phyloP scores from a whole-genome alignment of 805 yeast genomes.

The Helenozyma rhizophorensis region DNA sequence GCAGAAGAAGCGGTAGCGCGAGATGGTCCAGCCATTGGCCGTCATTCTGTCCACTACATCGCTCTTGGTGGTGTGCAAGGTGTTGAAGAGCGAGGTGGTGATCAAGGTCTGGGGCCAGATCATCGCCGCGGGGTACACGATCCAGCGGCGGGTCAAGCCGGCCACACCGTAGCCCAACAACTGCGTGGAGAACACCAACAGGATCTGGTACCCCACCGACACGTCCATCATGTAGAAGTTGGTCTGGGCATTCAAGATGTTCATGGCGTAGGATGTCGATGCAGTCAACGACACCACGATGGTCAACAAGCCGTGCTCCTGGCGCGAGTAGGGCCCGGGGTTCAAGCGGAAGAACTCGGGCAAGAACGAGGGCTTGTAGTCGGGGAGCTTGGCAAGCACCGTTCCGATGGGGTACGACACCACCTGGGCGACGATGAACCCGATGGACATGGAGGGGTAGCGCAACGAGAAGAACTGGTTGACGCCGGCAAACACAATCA shows the following conservation, averaged over 20 bases:
- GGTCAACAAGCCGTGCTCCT: conserved; percentile 11
- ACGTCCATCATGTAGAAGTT: conserved; percentile 10
- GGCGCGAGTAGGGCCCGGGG: conserved; percentile 18
- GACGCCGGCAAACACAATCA: conserved; percentile 23
- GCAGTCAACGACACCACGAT: conserved; percentile 18
- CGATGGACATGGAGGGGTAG: conserved; percentile 22
- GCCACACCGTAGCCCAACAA: conserved; percentile 25
- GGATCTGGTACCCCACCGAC: conserved; percentile 23
- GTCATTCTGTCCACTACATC: conserved; percentile 7
- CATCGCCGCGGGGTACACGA: conserved; percentile 12
- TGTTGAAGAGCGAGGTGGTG: conserved; percentile 18
- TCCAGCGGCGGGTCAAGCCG: conserved; percentile 21
- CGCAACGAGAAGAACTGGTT: conserved; percentile 23
- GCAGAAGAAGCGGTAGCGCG: conserved; percentile 16
- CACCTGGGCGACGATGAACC: conserved; percentile 22
- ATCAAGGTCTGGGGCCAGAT: conserved; percentile 18
- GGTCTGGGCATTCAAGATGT: conserved; percentile 17
- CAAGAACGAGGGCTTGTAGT: conserved; percentile 6
- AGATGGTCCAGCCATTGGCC: conserved; percentile 16
- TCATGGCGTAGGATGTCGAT: conserved; percentile 16
- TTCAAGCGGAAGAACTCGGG: conserved; percentile 17
- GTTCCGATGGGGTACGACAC: conserved; percentile 22
- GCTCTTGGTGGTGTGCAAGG: conserved; percentile 10
- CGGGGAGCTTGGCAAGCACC: conserved; percentile 14
- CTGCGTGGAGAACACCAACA: conserved; percentile 27